phyloP scores from a whole-genome alignment of 1,139 yeast species.

The Kurtzmaniella natalensis region DNA sequence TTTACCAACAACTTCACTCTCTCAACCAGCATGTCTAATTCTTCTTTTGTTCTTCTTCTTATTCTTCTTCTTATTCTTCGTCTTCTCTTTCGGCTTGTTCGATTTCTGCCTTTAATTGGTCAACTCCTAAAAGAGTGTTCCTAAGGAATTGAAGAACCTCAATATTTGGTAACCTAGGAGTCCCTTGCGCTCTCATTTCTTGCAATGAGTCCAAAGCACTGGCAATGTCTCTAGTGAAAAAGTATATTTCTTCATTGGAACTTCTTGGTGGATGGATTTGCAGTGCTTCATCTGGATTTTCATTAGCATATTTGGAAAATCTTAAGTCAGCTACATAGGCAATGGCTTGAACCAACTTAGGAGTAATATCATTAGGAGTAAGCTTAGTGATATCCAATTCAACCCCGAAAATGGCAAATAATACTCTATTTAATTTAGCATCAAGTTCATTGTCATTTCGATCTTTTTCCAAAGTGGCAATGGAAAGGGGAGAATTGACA shows the following conservation, averaged over 20 bases:
- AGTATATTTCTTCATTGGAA: constrained; percentile 40
- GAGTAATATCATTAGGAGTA: constrained; percentile 59
- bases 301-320: constrained; percentile 29
- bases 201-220: constrained; percentile 53
- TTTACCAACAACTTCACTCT: no score
- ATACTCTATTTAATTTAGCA: constrained; percentile 71
- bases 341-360: constrained; percentile 60
- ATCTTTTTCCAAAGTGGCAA: no score
- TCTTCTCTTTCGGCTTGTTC: no score
- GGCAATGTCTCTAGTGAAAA: constrained; percentile 39
- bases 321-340: constrained; percentile 64
- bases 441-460: constrained; percentile 67
- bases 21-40: no score
- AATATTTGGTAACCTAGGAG: constrained; percentile 29
- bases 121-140: no score
- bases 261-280: constrained; percentile 33
- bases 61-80: no score
- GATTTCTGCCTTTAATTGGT: constrained; percentile 22
- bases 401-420: constrained; percentile 78
- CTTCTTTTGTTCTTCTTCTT: no score
- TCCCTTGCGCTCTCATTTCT: constrained; percentile 31
- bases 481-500: no score
- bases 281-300: constrained; percentile 15
- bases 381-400: constrained; percentile 20
- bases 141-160: constrained; percentile 40